These are phyloP conservation scores for Eutrema japonicum DNA, from an alignment of 345 rosid species.

Conservation along the genomic window DNA sequence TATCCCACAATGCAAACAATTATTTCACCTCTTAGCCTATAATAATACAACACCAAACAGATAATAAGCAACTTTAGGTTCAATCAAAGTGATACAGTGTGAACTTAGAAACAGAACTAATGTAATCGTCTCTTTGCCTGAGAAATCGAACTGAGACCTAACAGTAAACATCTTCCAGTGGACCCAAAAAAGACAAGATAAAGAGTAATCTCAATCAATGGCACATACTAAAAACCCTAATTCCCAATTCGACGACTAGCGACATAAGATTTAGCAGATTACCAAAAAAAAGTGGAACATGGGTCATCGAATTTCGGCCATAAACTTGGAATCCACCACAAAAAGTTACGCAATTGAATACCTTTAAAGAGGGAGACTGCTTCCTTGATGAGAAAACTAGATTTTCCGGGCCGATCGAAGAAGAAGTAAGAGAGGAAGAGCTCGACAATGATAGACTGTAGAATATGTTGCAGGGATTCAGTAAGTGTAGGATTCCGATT, in stretches of 20 bases:
- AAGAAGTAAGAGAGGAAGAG: slow-evolving; percentile 15
- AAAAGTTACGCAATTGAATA: slow-evolving; percentile 24
- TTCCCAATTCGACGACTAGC: slow-evolving; percentile 11
- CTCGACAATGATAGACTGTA: slow-evolving; percentile 37
- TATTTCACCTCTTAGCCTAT: neutral
- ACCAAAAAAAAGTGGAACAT: neutral
- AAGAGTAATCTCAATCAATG: slow-evolving; percentile 19
- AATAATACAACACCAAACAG: neutral
- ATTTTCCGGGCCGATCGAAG: slow-evolving; percentile 17
- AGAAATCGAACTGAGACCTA: neutral
- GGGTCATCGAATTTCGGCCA: slow-evolving; percentile 24
- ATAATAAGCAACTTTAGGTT: neutral
- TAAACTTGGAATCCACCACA: neutral
- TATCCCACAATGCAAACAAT: slow-evolving; percentile 28
- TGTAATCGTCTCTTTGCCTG: neutral
- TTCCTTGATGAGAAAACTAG: slow-evolving; percentile 37
- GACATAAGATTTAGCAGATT: slow-evolving; percentile 17
- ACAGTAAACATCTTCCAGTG: neutral
- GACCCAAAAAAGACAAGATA: neutral
- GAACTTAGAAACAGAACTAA: slow-evolving; percentile 1
- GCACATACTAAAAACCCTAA: slow-evolving; percentile 14
- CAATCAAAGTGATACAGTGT: neutral
- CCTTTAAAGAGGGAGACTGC: slow-evolving; percentile 57
- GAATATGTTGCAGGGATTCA: slow-evolving; percentile 37
- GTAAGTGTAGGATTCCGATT: slow-evolving; percentile 30